A percentile compares a stretch with the other conserved stretches of the same genome.
phyloP scores from a whole-genome alignment of 805 yeast species.

The Debaryomyces maramus region DNA sequence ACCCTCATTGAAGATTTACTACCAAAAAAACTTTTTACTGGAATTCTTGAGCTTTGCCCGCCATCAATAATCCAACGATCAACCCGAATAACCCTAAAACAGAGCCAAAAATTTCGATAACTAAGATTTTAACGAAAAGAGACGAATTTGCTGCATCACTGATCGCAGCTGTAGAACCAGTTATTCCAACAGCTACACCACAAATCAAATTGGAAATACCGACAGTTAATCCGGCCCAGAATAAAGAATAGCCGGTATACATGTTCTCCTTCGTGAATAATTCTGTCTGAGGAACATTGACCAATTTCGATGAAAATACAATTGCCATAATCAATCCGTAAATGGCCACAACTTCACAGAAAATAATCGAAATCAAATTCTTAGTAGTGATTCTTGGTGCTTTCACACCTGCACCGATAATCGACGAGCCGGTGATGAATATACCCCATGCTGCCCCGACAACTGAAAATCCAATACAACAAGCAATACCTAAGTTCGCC shows the following conservation, averaged over 20 bases:
- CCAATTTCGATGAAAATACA: conserved; percentile 88
- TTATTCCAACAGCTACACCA: conserved; percentile 95
- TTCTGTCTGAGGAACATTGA: conserved; percentile 61
- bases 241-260: conserved; percentile 91
- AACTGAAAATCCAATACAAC: conserved; percentile 91
- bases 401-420: conserved; percentile 96
- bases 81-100: conserved; percentile 94
- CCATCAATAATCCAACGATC: conserved; percentile 97
- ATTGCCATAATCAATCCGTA: conserved; percentile 97
- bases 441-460: conserved; percentile 99
- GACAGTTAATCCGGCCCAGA: conserved; percentile 98
- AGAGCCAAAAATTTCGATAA: conserved; percentile 95
- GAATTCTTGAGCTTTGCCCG: conserved; percentile 91
- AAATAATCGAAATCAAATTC: conserved; percentile 92
- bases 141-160: conserved; percentile 97
- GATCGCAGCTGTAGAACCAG: conserved; percentile 98
- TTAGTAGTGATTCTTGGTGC: conserved; percentile 97
- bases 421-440: conserved; percentile 90
- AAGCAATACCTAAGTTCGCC: conserved; percentile 88
- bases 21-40: conserved; percentile 45
- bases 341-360: conserved; percentile 98
- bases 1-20: too few relatives aligned
- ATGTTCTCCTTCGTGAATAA: conserved; percentile 79
- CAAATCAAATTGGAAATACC: conserved; percentile 91
- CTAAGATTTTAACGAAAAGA: conserved; percentile 91